Conservation (phyloP, 2,329 filamentous ascomycete genomes). For the Polychaeton citri region DNA sequence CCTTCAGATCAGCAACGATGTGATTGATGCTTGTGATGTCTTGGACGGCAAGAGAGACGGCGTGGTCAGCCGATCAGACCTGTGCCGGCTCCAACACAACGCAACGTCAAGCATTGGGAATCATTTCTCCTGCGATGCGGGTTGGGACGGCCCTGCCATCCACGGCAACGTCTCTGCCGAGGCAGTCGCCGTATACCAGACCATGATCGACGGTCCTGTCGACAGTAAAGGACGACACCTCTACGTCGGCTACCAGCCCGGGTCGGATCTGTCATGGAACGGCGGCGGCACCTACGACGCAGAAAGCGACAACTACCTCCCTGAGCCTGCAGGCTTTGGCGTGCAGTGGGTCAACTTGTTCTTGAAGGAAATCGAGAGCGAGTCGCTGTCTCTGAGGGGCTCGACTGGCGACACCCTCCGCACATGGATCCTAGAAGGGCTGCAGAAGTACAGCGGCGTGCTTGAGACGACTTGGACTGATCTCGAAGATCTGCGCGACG, state of each 20-base stretch:
- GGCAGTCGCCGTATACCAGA: slow-evolving; percentile 21
- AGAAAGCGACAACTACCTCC: slow-evolving; percentile 16
- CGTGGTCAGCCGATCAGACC: slow-evolving; percentile 37
- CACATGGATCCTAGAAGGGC: slow-evolving; percentile 39
- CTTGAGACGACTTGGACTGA: slow-evolving; percentile 42
- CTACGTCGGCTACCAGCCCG: slow-evolving; percentile 25
- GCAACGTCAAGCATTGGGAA: slow-evolving; percentile 33
- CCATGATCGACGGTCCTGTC: slow-evolving; percentile 27
- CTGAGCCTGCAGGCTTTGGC: slow-evolving; percentile 19
- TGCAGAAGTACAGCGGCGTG: slow-evolving; percentile 35
- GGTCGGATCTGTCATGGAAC: slow-evolving; percentile 1
- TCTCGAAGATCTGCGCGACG: slow-evolving; percentile 33
- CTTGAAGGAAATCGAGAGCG: slow-evolving; percentile 24
- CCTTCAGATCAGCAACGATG: slow-evolving; percentile 39
- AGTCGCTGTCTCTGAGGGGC: slow-evolving; percentile 22
- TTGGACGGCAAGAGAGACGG: slow-evolving; percentile 43
- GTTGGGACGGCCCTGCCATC: slow-evolving; percentile 16
- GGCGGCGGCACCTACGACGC: slow-evolving; percentile 16
- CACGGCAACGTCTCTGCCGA: slow-evolving; percentile 21
- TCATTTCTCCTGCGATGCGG: slow-evolving; percentile 30
- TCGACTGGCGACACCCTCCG: slow-evolving; percentile 43
- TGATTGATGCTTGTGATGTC: slow-evolving; percentile 41
- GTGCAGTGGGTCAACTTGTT: slow-evolving; percentile 29
- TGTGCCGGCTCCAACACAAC: slow-evolving; percentile 36
- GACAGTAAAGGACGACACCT: slow-evolving; percentile 26